Base-by-base conservation (phyloP, 2,329 filamentous ascomycete genomes). In the Cryphonectria japonica region DNA sequence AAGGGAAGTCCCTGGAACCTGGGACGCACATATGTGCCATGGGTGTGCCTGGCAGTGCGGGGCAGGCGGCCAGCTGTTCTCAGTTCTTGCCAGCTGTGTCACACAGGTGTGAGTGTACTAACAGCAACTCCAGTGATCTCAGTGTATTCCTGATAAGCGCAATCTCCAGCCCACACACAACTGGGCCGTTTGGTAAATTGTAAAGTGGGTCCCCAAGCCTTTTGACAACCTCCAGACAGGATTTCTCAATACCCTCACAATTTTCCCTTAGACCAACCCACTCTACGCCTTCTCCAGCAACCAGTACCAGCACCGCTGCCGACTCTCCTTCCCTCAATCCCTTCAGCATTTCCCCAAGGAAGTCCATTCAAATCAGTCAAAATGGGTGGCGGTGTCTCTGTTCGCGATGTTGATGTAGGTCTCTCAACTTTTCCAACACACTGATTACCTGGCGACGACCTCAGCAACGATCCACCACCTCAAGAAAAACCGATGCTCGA, bases 391-490 rank as follows among this genome's bases (percentile, higher is more conserved):
- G 93, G 92, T 85, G 88, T 93, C 83, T 89, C 87, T 80, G 93
- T 95, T 85, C 92, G 92, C 86, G 93, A 95, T 87, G 92, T 95
- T 83, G 91, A 93, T 89, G 91, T 93, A 90, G 85, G 89, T 89
- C 78, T 76, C 77, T 72, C 76, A 75, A 77, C 70, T 71, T 73
- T 73, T 76, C 72, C 75, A 79, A 69, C 75, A 74, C 78, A 69
- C 69, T 66, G 66, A 60, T 66, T 68, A 68, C 69, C 67, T 75
- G 68, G 66, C 52, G 68, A 60, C 50, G 46, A 57, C 34, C 34
- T 62, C 69, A 60, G 32, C 64, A n/a, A 64, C 29, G 34, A 37
- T 39, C 39, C 29, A 52, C 39, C 22, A 65, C 66, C 50, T 19
- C 39, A 16, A 68, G 34, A 29, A 19, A 59, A 39, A 32, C 46